Evolutionary conservation across 257 asterid genomes (phyloP).

Genomic region (Solanum tarijense): DNA sequence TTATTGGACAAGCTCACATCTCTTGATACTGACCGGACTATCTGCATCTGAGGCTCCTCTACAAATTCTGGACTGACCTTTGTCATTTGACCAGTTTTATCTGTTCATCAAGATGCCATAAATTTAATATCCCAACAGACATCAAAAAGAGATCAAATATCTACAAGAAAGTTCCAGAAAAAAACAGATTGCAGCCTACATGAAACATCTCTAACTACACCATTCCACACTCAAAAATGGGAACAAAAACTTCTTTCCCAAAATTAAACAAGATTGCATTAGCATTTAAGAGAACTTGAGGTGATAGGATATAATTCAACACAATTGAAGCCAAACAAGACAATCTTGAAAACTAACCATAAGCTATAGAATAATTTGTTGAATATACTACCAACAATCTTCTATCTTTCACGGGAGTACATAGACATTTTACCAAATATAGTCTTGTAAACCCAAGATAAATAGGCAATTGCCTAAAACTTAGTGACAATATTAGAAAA

Average conservation of each 20-base stretch:
- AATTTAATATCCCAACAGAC: not conserved
- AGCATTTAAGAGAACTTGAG: too few relatives aligned
- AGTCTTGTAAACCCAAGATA: not conserved
- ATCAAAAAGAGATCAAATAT: not conserved
- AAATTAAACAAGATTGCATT: too few relatives aligned
- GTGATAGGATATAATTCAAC: too few relatives aligned
- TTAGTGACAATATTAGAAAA: not conserved
- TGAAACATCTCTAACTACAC: not conserved
- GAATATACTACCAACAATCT: too few relatives aligned
- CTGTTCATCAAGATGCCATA: conserved; percentile 9
- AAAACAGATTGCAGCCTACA: not conserved
- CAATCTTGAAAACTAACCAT: too few relatives aligned
- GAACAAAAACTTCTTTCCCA: not conserved
- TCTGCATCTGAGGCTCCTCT: conserved; percentile 43
- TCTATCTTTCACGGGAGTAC: too few relatives aligned
- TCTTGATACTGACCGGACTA: conserved; percentile 49
- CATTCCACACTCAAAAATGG: not conserved
- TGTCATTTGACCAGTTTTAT: conserved; percentile 45
- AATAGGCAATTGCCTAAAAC: not conserved
- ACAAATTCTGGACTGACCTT: conserved; percentile 80
- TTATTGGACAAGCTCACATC: conserved; percentile 63
- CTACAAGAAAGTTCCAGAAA: not conserved
- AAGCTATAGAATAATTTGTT: too few relatives aligned
- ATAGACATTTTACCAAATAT: too few relatives aligned
- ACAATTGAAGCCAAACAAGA: too few relatives aligned